Evolutionary conservation across 805 yeast species (phyloP).

Genomic region (Suhomyces canberraensis): DNA sequence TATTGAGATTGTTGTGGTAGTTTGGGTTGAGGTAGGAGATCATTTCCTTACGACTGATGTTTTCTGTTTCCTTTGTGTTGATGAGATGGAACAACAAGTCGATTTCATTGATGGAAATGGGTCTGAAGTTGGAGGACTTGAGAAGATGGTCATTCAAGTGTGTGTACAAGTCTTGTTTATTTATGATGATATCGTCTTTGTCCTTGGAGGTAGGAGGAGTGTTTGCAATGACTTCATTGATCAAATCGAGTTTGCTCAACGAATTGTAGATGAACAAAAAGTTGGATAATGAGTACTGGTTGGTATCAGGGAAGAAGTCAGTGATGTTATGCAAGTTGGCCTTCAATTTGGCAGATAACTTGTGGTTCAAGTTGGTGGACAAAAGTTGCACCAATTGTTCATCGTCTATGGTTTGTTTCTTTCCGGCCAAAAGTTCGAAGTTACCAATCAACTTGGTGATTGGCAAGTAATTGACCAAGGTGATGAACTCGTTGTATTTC

Average conservation of each 20-base stretch:
- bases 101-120: slow-evolving; percentile 37
- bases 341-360: slow-evolving; percentile 37
- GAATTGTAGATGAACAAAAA: slow-evolving; percentile 39
- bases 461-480: slow-evolving; percentile 42
- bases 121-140: slow-evolving; percentile 42
- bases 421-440: slow-evolving; percentile 35
- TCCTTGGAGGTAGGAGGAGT: slow-evolving; percentile 43
- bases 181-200: slow-evolving; percentile 39
- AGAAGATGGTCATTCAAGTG: slow-evolving; percentile 44
- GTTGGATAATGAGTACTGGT: slow-evolving; percentile 35
- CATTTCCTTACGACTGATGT: slow-evolving; percentile 40
- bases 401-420: slow-evolving; percentile 26
- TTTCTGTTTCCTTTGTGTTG: slow-evolving; percentile 32
- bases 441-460: slow-evolving; percentile 44
- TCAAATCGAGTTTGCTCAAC: slow-evolving; percentile 40
- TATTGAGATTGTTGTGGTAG: slow-evolving; percentile 33
- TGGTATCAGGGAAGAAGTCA: slow-evolving; percentile 28
- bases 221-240: slow-evolving; percentile 45
- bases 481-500: slow-evolving; percentile 37
- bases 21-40: slow-evolving; percentile 57
- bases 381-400: slow-evolving; percentile 33
- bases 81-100: slow-evolving; percentile 41
- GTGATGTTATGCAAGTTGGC: slow-evolving; percentile 31
- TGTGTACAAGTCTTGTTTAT: slow-evolving; percentile 37
- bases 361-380: slow-evolving; percentile 38